These are phyloP conservation scores for Neurospora sp. DNA, from an alignment of 495 filamentous ascomycete species.

Conservation along the genomic window DNA sequence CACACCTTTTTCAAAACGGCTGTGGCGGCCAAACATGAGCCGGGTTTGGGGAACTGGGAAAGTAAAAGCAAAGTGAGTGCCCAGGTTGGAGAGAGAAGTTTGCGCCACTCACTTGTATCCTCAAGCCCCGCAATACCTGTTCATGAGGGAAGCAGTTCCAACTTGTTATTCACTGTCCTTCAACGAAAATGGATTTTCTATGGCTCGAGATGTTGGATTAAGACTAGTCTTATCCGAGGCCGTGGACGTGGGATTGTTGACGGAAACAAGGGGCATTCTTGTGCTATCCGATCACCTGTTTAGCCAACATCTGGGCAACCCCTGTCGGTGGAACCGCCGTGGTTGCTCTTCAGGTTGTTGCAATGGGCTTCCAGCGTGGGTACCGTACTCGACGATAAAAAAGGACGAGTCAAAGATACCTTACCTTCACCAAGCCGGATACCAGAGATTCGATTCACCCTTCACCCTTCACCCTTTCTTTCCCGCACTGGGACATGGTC, in stretches of 20 bases:
- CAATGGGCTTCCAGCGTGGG: neutral
- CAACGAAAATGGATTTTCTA: neutral
- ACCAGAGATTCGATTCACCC: neutral
- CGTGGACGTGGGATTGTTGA: neutral
- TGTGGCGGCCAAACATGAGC: neutral
- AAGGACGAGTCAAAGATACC: neutral
- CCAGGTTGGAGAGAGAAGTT: neutral
- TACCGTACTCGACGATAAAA: neutral
- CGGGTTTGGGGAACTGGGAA: neutral
- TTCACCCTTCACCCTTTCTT: neutral
- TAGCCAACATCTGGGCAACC: neutral
- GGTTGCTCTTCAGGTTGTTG: neutral
- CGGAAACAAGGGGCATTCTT: neutral
- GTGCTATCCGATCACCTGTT: neutral
- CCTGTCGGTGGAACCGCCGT: neutral
- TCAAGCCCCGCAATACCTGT: neutral
- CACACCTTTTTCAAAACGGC: neutral
- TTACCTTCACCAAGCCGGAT: neutral
- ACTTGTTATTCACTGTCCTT: neutral
- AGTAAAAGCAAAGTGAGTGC: neutral
- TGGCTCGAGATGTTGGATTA: neutral
- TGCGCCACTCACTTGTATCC: neutral
- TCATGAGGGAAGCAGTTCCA: neutral
- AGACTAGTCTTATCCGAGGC: neutral
- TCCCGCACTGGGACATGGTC: neutral